Conservation (phyloP, 129 eudicot species). For the Artemisia argyi region DNA sequence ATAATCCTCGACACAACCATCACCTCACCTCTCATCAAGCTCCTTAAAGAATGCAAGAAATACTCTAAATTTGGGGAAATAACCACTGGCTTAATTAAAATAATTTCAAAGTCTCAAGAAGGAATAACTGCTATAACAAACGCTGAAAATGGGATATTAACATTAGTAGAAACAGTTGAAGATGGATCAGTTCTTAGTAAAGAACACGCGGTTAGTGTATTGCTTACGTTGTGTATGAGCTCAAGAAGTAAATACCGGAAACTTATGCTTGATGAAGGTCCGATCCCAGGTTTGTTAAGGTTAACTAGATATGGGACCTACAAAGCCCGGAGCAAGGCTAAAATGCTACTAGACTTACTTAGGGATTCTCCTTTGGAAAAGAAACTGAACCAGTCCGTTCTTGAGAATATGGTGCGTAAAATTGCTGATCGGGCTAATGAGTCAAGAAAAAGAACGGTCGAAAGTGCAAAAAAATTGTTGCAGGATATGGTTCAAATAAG, state of each 20-base stretch:
- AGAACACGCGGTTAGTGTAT: conserved; percentile 66
- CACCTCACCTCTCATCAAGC: conserved; percentile 57
- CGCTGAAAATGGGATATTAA: conserved; percentile 55
- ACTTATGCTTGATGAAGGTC: conserved; percentile 81
- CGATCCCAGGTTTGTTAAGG: conserved; percentile 74
- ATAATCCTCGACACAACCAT: conserved; percentile 50
- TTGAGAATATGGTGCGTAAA: conserved; percentile 57
- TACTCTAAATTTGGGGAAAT: conserved; percentile 72
- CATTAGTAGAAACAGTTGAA: conserved; percentile 73
- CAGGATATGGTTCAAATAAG: conserved; percentile 66
- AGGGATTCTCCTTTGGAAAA: conserved; percentile 47
- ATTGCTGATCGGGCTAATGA: conserved; percentile 58
- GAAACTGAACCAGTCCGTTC: conserved; percentile 37
- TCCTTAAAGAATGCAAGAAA: conserved; percentile 71
- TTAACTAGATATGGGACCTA: conserved; percentile 71
- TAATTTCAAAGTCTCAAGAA: conserved; percentile 45
- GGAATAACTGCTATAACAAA: conserved; percentile 53
- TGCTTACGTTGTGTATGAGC: conserved; percentile 59
- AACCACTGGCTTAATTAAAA: conserved; percentile 58
- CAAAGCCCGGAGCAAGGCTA: conserved; percentile 62
- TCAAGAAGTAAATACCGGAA: conserved; percentile 60
- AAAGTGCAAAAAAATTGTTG: conserved; percentile 58
- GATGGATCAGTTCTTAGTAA: conserved; percentile 73
- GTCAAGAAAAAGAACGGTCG: conserved; percentile 45
- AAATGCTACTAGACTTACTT: conserved; percentile 59